Percentiles rank a stretch among this genome's conserved stretches.
Evolutionary conservation across 257 asterid genomes (phyloP).

Genomic region (Plectranthus barbatus): DNA sequence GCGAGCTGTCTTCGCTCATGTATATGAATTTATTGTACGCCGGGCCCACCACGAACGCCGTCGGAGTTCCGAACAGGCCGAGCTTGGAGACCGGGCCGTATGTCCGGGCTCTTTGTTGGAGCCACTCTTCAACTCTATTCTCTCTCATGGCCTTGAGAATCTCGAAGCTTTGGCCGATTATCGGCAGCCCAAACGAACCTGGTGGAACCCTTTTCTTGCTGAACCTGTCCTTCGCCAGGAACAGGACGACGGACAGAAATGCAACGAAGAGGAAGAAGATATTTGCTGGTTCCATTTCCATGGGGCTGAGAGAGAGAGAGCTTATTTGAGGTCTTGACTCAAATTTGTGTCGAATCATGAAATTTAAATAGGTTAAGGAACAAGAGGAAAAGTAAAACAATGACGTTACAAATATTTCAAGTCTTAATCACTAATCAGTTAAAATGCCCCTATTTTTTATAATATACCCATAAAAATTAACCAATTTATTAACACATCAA

Average conservation of each 20-base stretch:
- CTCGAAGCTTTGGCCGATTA: constrained; percentile 7
- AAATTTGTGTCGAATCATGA: too few species aligned
- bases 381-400: too few species aligned
- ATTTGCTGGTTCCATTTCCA: too few species aligned
- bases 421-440: too few species aligned
- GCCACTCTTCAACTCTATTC: neutral
- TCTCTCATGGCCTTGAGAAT: neutral
- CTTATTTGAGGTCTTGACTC: too few species aligned
- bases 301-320: too few species aligned
- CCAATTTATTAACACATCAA: too few species aligned
- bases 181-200: neutral
- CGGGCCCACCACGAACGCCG: neutral
- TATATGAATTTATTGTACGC: constrained; percentile 11
- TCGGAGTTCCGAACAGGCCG: neutral
- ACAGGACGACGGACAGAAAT: neutral
- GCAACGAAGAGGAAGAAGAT: neutral
- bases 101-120: constrained; percentile 2
- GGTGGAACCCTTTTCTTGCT: neutral
- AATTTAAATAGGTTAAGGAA: too few species aligned
- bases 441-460: too few species aligned
- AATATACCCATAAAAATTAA: too few species aligned
- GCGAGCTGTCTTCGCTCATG: neutral
- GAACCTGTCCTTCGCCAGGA: neutral
- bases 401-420: too few species aligned
- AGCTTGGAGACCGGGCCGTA: constrained; percentile 15